A percentile compares a stretch with the other conserved stretches of the same genome.
phyloP scores from a whole-genome alignment of 176 grass and related monocot genomes.

The Tillandsia fasciculata region DNA sequence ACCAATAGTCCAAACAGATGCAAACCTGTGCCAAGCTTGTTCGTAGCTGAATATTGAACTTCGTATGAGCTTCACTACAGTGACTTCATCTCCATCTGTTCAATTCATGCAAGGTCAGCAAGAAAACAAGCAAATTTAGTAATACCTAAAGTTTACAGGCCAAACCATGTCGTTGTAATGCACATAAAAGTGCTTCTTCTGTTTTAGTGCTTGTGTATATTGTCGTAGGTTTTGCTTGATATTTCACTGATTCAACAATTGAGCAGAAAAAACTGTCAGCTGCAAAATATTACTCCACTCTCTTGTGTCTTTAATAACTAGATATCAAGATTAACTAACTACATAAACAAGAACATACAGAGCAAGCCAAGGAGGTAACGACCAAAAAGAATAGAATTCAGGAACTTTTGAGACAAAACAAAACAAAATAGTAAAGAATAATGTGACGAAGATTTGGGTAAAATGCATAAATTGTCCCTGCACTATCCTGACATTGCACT shows the following conservation, averaged over 20 bases:
- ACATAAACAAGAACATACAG: not conserved
- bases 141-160: conserved; percentile 13
- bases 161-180: conserved; percentile 76
- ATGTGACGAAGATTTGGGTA: not conserved
- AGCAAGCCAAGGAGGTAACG: not conserved
- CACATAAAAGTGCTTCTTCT: conserved; percentile 68
- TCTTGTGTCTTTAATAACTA: not conserved
- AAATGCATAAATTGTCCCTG: not conserved
- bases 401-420: conserved; percentile 8
- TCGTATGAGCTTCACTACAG: conserved; percentile 70
- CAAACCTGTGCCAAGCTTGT: conserved; percentile 95
- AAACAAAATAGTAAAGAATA: not conserved
- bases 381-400: not conserved
- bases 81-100: conserved; percentile 44
- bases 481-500: too few species aligned
- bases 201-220: conserved; percentile 96
- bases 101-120: conserved; percentile 24
- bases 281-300: conserved; percentile 7
- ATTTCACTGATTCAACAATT: conserved; percentile 56
- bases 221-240: conserved; percentile 66
- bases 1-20: not conserved
- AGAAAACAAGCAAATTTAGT: conserved; percentile 7
- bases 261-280: conserved; percentile 23
- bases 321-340: conserved; percentile 7
- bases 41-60: conserved; percentile 96